Conservation (phyloP, 768 basidiomycete species). For the Boletus sensibilis region DNA sequence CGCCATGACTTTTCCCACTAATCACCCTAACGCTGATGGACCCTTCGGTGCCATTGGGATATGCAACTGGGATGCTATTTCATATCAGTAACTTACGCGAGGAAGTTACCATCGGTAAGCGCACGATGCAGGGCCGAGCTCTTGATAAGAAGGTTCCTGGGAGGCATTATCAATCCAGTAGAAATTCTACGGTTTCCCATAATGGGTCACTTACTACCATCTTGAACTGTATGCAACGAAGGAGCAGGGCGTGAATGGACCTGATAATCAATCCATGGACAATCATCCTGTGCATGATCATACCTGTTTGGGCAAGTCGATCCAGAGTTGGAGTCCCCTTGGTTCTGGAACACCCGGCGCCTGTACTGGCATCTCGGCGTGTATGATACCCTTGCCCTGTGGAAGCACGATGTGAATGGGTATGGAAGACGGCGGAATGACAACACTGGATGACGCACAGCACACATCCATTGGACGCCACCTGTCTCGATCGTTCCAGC, state of each 20-base stretch:
- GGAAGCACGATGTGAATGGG: constrained; percentile 2
- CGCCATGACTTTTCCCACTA: constrained; percentile 83
- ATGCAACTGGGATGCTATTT: constrained; percentile 66
- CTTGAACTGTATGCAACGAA: constrained; percentile 55
- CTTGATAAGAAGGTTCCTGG: constrained; percentile 81
- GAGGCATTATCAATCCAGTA: neutral
- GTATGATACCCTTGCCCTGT: constrained; percentile 70
- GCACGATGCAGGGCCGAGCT: constrained; percentile 64
- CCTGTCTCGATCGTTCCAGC: constrained; percentile 73
- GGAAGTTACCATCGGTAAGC: constrained; percentile 18
- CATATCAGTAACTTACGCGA: neutral
- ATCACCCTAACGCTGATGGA: constrained; percentile 77
- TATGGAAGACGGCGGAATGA: neutral
- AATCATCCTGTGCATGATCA: constrained; percentile 3
- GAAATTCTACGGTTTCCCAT: neutral
- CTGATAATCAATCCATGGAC: neutral
- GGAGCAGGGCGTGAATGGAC: constrained; percentile 19
- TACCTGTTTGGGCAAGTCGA: constrained; percentile 74
- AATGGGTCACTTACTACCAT: constrained; percentile 52
- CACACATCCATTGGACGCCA: constrained; percentile 96
- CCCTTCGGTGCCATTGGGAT: constrained; percentile 67
- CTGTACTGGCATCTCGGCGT: constrained; percentile 88
- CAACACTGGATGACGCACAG: constrained; percentile 43
- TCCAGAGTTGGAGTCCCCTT: constrained; percentile 84
- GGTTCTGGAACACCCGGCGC: constrained; percentile 66